Conservation (phyloP, 1,284 basidiomycete genomes). For the Irpex rosettiformis region DNA sequence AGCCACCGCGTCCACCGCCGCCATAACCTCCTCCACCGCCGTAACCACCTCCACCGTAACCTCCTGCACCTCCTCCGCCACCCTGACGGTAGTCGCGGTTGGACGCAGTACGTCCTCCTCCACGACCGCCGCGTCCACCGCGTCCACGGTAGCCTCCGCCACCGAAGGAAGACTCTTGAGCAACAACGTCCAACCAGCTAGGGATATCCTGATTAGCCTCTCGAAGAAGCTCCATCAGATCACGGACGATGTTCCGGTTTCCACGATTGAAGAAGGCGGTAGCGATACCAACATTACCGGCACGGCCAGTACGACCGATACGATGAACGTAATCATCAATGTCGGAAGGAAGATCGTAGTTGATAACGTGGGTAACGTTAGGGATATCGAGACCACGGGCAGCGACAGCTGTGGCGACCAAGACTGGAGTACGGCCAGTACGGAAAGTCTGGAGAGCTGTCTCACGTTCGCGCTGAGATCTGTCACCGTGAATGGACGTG, state of each 20-base stretch:
- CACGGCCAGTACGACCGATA: slow-evolving; percentile 99
- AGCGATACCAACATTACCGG: slow-evolving; percentile 95
- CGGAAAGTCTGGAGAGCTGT: slow-evolving; percentile 95
- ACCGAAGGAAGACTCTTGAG: slow-evolving; percentile 78
- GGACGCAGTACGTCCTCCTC: slow-evolving; percentile 48
- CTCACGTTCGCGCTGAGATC: slow-evolving; percentile 97
- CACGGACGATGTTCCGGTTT: slow-evolving; percentile 90
- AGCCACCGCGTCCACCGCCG: slow-evolving; percentile 29
- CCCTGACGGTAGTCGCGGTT: slow-evolving; percentile 46
- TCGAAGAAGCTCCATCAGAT: slow-evolving; percentile 89
- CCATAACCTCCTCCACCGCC: slow-evolving; percentile 34
- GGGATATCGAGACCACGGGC: slow-evolving; percentile 99
- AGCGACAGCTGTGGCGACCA: slow-evolving; percentile 98
- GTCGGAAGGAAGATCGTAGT: slow-evolving; percentile 98
- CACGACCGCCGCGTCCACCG: slow-evolving; percentile 58
- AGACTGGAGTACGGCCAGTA: slow-evolving; percentile 90
- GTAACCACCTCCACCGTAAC: slow-evolving; percentile 36
- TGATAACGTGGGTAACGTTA: slow-evolving; percentile 98
- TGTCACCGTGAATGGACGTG: slow-evolving; percentile 98
- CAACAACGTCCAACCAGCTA: slow-evolving; percentile 86
- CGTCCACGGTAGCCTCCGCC: slow-evolving; percentile 51
- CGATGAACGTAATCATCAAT: slow-evolving; percentile 99
- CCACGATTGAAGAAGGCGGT: slow-evolving; percentile 95
- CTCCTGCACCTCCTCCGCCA: slow-evolving; percentile 37
- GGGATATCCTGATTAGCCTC: slow-evolving; percentile 98